A percentile compares a stretch with the other conserved stretches of the same genome.
These are phyloP conservation scores for Pachysolen tannophilus DNA, from an alignment of 805 yeast genomes.

Conservation along the genomic window DNA sequence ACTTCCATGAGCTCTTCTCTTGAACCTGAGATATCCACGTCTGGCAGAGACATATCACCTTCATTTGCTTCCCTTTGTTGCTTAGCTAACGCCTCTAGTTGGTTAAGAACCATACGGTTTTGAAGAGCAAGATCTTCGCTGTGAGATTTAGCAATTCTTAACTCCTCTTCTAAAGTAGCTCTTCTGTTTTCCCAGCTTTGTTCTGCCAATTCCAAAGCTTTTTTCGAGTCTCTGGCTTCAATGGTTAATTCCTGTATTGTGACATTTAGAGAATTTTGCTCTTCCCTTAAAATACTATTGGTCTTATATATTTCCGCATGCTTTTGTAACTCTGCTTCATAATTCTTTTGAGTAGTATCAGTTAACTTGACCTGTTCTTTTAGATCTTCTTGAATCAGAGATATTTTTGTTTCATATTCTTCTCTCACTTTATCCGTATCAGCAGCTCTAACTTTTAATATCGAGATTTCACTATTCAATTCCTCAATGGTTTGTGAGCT, in stretches of 20 bases:
- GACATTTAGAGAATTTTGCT: constrained; percentile 13
- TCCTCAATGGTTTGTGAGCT: not conserved
- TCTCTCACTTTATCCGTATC: constrained; percentile 18
- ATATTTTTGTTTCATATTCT: constrained; percentile 22
- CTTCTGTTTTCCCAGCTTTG: constrained; percentile 39
- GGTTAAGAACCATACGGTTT: constrained; percentile 59
- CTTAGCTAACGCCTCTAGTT: constrained; percentile 40
- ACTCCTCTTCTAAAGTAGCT: constrained; percentile 34
- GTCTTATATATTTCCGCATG: constrained; percentile 43
- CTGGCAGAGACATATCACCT: constrained; percentile 8
- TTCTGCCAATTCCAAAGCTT: constrained; percentile 26
- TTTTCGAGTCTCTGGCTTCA: constrained; percentile 25
- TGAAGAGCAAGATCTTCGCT: constrained; percentile 56
- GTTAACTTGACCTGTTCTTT: constrained; percentile 39
- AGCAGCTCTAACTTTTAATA: constrained; percentile 13
- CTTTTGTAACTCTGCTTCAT: constrained; percentile 45
- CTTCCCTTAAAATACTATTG: constrained; percentile 14
- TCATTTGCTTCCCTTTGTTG: constrained; percentile 3
- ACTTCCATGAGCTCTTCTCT: constrained; percentile 40
- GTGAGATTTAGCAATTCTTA: constrained; percentile 35
- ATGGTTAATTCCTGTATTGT: constrained; percentile 28
- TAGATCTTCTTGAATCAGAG: constrained; percentile 26
- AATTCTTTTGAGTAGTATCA: constrained; percentile 41
- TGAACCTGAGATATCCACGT: constrained; percentile 6
- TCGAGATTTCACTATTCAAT: constrained; percentile 10